A percentile compares a stretch with the other conserved stretches of the same genome.
Evolutionary conservation across 768 basidiomycete genomes (phyloP).

Genomic region (Pleurotus tuber-regium): DNA sequence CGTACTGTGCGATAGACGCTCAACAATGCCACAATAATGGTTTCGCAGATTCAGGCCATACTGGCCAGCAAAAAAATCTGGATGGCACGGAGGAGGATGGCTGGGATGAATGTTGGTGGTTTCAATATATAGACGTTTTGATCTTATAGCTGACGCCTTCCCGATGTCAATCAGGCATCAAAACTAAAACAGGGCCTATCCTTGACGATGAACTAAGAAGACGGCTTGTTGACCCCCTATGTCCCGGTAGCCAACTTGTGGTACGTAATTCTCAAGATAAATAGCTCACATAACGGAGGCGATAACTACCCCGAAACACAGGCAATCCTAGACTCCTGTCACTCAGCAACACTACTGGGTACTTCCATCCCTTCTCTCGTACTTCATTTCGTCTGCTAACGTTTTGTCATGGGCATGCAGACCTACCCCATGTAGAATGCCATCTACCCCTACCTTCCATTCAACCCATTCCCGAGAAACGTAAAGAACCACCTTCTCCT

Average conservation of each 20-base stretch:
- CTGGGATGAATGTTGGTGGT: conserved; percentile 40
- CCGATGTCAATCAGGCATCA: too few relatives aligned
- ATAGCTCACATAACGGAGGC: too few relatives aligned
- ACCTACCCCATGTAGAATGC: conserved; percentile 4
- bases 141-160: too few relatives aligned
- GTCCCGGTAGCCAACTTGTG: conserved; percentile 20
- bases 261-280: not conserved
- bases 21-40: too few relatives aligned
- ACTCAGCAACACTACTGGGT: conserved; percentile 25
- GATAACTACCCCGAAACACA: too few relatives aligned
- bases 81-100: conserved; percentile 40
- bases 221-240: conserved; percentile 19
- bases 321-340: conserved; percentile 19
- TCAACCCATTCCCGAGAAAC: not conserved
- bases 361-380: not conserved
- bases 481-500: not conserved
- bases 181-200: not conserved
- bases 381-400: not conserved
- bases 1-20: not conserved
- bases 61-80: conserved; percentile 29
- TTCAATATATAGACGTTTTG: too few relatives aligned
- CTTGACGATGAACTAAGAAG: conserved; percentile 14
- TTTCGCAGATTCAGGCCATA: conserved; percentile 42
- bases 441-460: not conserved
- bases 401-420: not conserved